Evolutionary conservation across 1,139 yeast genomes (phyloP), one percentile per base, ranked within the genome.

Genomic region (Candida sp.): DNA sequence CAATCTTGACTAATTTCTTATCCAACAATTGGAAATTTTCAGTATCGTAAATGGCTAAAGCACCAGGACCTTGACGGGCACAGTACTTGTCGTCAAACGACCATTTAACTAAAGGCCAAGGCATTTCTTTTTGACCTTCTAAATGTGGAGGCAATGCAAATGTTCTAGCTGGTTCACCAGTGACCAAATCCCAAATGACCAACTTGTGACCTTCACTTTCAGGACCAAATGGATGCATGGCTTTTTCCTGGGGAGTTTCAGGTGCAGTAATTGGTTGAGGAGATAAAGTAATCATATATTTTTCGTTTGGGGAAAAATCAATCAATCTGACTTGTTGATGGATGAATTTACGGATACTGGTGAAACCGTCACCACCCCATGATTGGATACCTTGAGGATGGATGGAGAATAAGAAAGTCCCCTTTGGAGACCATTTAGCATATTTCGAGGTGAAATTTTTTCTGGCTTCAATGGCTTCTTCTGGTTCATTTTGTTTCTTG

Each of bases 51-150:
- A 95, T 79, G 40, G 96, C 93, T 55, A 95, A 75, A 44, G 96
- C 97, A 52, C 88, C 95, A 45, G 96, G 96, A 44, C 93, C 93
- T 67, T 88, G 82, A 72, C 99, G 87, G 45, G 97, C 98, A 73
- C 96, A 88, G 74, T 84, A 95, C 67, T 82, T 84, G 68, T 89
- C 97, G 68, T 95, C 95, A 57, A 75, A 77, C 38, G 98, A 89
- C 98, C 99, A 95, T 69, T 90, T 91, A 63, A 95, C 86, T 61
- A 93, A 81, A 41, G 99, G 99, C 99, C 99, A 93, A 52, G 87
- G 84, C 82, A 89, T 82, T 61, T 84, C 85, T 61, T 79, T 77
- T 57, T 79, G 81, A 43, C 79, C 78, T 58, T 81, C 87, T 57
- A 84, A 73, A 58, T 81, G 78, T 52, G 95, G 91, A 47, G 95